phyloP scores from a whole-genome alignment of 768 basidiomycete species.

The Rhizopogon salebrosus region DNA sequence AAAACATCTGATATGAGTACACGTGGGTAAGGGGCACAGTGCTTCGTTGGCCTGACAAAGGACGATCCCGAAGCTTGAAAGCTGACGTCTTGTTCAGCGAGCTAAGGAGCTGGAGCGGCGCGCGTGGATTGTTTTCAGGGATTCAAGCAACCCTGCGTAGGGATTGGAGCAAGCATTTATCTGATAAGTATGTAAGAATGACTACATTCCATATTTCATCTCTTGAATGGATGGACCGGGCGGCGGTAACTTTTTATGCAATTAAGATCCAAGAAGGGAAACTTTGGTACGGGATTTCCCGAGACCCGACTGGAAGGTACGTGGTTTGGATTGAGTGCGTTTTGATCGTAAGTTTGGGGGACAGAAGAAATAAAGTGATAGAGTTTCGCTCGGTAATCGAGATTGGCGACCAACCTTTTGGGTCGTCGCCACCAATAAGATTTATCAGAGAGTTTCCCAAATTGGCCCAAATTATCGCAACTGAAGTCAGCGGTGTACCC shows the following conservation, averaged over 20 bases:
- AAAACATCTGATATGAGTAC: background rate
- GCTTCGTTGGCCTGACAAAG: background rate
- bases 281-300: background rate
- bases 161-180: background rate
- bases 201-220: constrained; percentile 1
- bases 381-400: constrained; percentile 41
- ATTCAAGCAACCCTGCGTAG: background rate
- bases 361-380: constrained; percentile 41
- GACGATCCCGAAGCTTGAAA: background rate
- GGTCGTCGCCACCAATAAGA: constrained; percentile 34
- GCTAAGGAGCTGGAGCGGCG: background rate
- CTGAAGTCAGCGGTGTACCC: constrained; percentile 13
- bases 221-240: constrained; percentile 3
- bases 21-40: constrained; percentile 1
- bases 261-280: constrained; percentile 4
- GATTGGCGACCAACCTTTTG: constrained; percentile 39
- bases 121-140: background rate
- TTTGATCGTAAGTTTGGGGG: constrained; percentile 9
- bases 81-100: background rate
- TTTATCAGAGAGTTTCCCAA: constrained; percentile 24
- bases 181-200: constrained; percentile 12
- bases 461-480: constrained; percentile 24
- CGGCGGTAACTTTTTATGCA: constrained; percentile 13
- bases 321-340: background rate
- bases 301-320: background rate